phyloP scores from a whole-genome alignment of 2,329 filamentous ascomycete genomes.

The Hirsutella rhossiliensis region DNA sequence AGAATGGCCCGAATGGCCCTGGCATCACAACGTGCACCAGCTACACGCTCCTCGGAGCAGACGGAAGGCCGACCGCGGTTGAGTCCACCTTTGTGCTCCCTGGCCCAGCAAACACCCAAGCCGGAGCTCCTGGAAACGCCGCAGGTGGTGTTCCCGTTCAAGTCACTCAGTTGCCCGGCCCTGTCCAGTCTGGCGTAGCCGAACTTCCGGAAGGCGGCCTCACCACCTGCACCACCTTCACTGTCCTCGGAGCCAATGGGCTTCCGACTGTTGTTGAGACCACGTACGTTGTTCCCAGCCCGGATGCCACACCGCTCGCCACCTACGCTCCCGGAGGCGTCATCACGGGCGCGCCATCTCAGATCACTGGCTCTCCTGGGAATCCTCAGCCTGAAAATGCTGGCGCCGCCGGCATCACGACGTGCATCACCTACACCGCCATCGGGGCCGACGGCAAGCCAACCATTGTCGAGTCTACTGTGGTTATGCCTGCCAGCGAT shows the following conservation, averaged over 20 bases:
- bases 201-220: constrained; percentile 2
- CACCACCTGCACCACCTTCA: constrained; percentile 16
- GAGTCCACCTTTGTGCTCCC: constrained; percentile 19
- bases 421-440: constrained; percentile 17
- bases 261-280: constrained; percentile 16
- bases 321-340: constrained; percentile 7
- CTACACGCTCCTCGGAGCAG: constrained; percentile 11
- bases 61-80: constrained; percentile 10
- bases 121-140: constrained; percentile 5
- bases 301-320: constrained; percentile 4
- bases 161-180: constrained; percentile 1
- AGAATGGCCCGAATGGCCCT: neutral
- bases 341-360: constrained; percentile 11
- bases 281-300: constrained; percentile 11
- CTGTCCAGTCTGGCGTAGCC: constrained; percentile 3
- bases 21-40: constrained; percentile 6
- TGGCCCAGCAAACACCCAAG: constrained; percentile 3
- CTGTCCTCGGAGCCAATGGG: constrained; percentile 14
- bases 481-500: constrained; percentile 12
- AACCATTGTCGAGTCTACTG: constrained; percentile 22
- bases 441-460: constrained; percentile 11
- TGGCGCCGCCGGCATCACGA: constrained; percentile 9
- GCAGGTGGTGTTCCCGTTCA: constrained; percentile 5
- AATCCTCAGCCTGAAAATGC: neutral
- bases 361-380: constrained; percentile 7